Conservation (phyloP, 225 moss, liverwort and hornwort genomes). For the Bryum argenteum region DNA sequence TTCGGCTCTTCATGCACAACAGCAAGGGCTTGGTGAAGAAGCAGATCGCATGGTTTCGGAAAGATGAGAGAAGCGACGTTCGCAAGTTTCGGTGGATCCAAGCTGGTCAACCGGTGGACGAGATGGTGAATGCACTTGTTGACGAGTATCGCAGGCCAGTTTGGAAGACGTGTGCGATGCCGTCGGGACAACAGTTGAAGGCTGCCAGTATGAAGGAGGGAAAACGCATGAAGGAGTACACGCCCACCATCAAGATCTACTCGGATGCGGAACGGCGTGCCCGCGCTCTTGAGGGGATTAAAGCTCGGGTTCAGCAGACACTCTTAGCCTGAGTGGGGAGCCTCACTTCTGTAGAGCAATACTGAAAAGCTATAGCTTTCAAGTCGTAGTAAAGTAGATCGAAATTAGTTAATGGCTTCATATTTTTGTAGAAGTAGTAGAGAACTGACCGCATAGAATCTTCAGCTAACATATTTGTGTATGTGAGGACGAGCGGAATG, state of each 20-base stretch:
- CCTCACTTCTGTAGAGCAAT: too few relatives aligned
- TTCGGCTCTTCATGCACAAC: slow-evolving; percentile 19
- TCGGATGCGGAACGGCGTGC: not conserved
- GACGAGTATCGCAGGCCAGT: slow-evolving; percentile 23
- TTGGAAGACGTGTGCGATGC: not conserved
- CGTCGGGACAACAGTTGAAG: not conserved
- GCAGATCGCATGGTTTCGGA: slow-evolving; percentile 37
- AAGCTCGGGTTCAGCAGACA: too few relatives aligned
- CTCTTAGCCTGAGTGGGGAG: too few relatives aligned
- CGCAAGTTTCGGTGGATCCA: slow-evolving; percentile 36
- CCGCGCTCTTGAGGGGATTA: too few relatives aligned
- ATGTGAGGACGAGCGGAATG: too few relatives aligned
- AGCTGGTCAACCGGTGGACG: slow-evolving; percentile 24
- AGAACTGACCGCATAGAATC: too few relatives aligned
- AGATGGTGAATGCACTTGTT: slow-evolving; percentile 21
- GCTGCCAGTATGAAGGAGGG: slow-evolving; percentile 32
- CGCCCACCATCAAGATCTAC: slow-evolving; percentile 19
- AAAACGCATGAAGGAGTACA: slow-evolving; percentile 31
- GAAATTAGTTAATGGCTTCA: too few relatives aligned
- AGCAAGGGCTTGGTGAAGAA: slow-evolving; percentile 22
- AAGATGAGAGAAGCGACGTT: slow-evolving; percentile 19
- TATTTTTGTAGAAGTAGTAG: too few relatives aligned
- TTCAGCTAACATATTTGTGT: too few relatives aligned
- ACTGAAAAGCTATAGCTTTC: too few relatives aligned
- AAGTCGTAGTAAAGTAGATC: too few relatives aligned